Base-by-base conservation (phyloP, 2,329 filamentous ascomycete genomes). In the Epichloe glyceriae region DNA sequence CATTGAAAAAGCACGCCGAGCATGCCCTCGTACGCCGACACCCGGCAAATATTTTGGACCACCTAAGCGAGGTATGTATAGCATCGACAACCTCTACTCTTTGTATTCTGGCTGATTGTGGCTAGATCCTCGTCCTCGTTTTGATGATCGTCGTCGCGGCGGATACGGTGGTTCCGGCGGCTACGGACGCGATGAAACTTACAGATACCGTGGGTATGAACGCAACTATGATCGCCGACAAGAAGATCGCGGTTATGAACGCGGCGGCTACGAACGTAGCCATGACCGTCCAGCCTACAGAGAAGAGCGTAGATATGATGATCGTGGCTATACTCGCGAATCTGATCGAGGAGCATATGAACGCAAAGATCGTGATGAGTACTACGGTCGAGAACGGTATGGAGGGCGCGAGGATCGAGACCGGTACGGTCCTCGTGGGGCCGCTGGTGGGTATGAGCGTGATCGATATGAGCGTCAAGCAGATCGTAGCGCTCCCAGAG, bases 1-100 rank as follows among this genome's bases (percentile, higher is more conserved):
- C 78, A 97, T 98, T 59, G 93, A 98, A 77, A 98, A 97, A 79
- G 93, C 93, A 63, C 89, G 93, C 63, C 89, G 93, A 69, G 87
- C 88, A 66, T 86, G 89, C 59, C 93, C 93, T 61, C 87, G 93
- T 64, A 97, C 91, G 52, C 93, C 93, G 37, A 98, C 93, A 52
- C 93, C 93, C 46, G 93, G 93, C 73, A 97, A 97, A 75, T 98
- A 98, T 79, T 97, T 96, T 65, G 93, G 93, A 49, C 93, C 93
- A 55, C 93, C 93, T 57, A 98, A 98, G 83, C 81, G 93, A 76
- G 90, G 90, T 93, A 74, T 75, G 85, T 44, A 35, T 10, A 49
- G 58, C 19, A 22, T 38, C 6, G 5, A 26, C 3, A 33, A 15
- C 3, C 10, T 20, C 19, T 39, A 10, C 17, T 12, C 8, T 30